Conservation (phyloP, 2,329 filamentous ascomycete genomes). For the Colletotrichum shisoi region DNA sequence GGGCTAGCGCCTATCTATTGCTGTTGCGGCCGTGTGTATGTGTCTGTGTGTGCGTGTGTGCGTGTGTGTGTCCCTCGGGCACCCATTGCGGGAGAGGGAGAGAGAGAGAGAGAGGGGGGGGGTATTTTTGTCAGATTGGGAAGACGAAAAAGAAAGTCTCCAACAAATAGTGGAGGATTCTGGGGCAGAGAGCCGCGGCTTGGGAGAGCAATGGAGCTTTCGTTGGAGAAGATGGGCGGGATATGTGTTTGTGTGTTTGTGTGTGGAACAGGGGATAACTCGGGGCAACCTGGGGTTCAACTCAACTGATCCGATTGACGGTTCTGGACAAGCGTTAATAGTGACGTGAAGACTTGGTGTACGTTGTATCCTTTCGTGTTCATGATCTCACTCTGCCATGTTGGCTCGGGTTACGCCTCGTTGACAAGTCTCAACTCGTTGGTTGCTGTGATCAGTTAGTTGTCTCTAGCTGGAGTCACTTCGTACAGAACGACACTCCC, state of each 20-base stretch:
- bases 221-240: not conserved
- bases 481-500: not conserved
- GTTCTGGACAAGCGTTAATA: slow-evolving; percentile 2
- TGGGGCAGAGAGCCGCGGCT: slow-evolving; percentile 20
- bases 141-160: slow-evolving; percentile 28
- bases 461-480: not conserved
- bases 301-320: slow-evolving; percentile 14
- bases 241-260: not conserved
- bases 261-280: not conserved
- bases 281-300: not conserved
- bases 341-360: not conserved
- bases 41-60: too few species aligned
- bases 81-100: slow-evolving; percentile 20
- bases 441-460: not conserved
- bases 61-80: too few species aligned
- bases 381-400: not conserved
- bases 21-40: too few species aligned
- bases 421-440: too few species aligned
- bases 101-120: slow-evolving; percentile 28
- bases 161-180: slow-evolving; percentile 27
- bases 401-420: too few species aligned
- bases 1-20: too few species aligned
- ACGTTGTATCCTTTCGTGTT: too few species aligned
- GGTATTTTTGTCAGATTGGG: slow-evolving; percentile 39
- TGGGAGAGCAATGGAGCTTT: slow-evolving; percentile 1